These are phyloP conservation scores for Karstenula rhodostoma DNA, from an alignment of 2,329 filamentous ascomycete genomes.

Conservation along the genomic window DNA sequence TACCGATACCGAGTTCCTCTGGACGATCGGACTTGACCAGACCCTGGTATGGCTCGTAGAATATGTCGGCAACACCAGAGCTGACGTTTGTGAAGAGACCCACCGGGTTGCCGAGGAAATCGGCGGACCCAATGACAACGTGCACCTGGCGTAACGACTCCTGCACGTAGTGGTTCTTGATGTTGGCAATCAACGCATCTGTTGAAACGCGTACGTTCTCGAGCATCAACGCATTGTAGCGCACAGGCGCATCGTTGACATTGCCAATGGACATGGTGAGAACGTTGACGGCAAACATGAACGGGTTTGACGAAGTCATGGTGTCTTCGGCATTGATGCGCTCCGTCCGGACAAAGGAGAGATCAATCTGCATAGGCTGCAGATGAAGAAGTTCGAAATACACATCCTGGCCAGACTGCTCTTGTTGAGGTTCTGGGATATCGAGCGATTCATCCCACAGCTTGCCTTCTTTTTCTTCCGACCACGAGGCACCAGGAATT, in stretches of 20 bases:
- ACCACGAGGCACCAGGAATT: conserved; percentile 88
- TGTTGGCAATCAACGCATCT: conserved; percentile 81
- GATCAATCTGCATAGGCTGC: conserved; percentile 96
- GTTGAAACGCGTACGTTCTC: conserved; percentile 95
- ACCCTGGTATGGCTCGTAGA: conserved; percentile 98
- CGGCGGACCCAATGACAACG: conserved; percentile 94
- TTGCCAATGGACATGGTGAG: conserved; percentile 99
- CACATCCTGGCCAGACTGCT: conserved; percentile 88
- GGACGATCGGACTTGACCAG: conserved; percentile 95
- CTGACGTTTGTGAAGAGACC: conserved; percentile 98
- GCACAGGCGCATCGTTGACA: conserved; percentile 95
- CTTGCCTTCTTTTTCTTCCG: conserved; percentile 80
- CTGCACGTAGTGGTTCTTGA: conserved; percentile 95
- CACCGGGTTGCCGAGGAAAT: conserved; percentile 97
- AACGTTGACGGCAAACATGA: conserved; percentile 99
- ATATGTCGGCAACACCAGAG: conserved; percentile 96
- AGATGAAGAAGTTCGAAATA: conserved; percentile 98
- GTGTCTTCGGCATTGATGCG: conserved; percentile 96
- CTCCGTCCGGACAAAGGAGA: conserved; percentile 97
- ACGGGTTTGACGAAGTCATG: conserved; percentile 83
- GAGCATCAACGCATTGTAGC: conserved; percentile 90
- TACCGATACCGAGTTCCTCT: conserved; percentile 92
- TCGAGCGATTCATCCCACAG: conserved; percentile 90
- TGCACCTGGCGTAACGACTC: conserved; percentile 96
- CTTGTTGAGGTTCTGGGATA: conserved; percentile 88